A percentile compares a stretch with the other conserved stretches of the same genome.
Evolutionary conservation across 805 yeast species (phyloP).

Genomic region (Kluyveromyces lactis): DNA sequence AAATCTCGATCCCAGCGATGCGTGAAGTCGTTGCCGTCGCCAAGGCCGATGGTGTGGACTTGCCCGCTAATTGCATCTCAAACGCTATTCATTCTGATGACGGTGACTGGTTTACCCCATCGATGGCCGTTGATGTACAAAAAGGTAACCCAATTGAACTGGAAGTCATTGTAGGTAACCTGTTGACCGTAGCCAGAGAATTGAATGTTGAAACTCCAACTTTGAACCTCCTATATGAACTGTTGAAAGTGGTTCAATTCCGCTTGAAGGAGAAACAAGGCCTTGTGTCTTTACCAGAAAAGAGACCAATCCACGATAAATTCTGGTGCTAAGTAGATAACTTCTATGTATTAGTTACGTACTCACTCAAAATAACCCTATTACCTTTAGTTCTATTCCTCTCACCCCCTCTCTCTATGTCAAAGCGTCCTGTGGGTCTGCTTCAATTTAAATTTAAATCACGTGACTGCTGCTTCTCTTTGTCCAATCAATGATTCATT

Average conservation of each 20-base stretch:
- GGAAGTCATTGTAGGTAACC: conserved; percentile 65
- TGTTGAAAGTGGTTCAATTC: conserved; percentile 56
- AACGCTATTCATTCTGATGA: conserved; percentile 50
- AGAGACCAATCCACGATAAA: conserved; percentile 27
- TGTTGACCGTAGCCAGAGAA: conserved; percentile 42
- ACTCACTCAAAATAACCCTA: no score
- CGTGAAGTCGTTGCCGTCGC: conserved; percentile 58
- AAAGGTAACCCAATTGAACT: conserved; percentile 63
- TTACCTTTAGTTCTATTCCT: no score
- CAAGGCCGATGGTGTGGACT: conserved; percentile 52
- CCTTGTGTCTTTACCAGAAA: conserved; percentile 34
- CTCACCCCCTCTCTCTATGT: no score
- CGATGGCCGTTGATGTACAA: conserved; percentile 62
- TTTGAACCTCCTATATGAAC: conserved; percentile 47
- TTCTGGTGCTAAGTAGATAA: not conserved
- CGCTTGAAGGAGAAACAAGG: conserved; percentile 52
- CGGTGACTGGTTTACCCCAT: conserved; percentile 53
- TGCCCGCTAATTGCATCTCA: conserved; percentile 43
- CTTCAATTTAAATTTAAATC: no score
- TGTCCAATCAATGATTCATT: no score
- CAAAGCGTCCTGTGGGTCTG: no score
- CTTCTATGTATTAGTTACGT: no score
- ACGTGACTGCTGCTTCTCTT: no score
- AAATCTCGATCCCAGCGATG: conserved; percentile 52
- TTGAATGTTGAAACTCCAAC: conserved; percentile 47